phyloP scores from a whole-genome alignment of 768 basidiomycete genomes.

The Naganishia antarctica region DNA sequence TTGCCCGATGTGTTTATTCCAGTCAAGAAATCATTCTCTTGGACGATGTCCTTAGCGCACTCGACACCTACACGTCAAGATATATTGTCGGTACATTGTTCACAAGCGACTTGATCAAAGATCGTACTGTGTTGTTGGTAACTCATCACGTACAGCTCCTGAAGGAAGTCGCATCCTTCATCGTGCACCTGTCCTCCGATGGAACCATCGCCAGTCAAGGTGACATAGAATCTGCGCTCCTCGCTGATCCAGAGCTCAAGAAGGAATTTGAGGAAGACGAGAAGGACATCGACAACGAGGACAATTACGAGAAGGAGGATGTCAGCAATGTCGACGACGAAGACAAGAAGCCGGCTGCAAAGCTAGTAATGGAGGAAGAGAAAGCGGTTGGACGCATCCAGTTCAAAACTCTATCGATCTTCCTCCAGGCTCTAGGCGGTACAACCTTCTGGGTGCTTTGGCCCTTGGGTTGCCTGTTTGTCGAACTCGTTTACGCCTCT shows the following conservation, averaged over 20 bases:
- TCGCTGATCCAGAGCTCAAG: slow-evolving; percentile 55
- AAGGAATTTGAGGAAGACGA: slow-evolving; percentile 55
- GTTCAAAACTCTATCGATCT: slow-evolving; percentile 38
- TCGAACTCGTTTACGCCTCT: slow-evolving; percentile 37
- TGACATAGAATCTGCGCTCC: slow-evolving; percentile 39
- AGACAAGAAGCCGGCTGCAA: slow-evolving; percentile 35
- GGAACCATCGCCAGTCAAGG: slow-evolving; percentile 44
- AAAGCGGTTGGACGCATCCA: slow-evolving; percentile 48
- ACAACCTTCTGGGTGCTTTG: slow-evolving; percentile 47
- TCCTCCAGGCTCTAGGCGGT: slow-evolving; percentile 45
- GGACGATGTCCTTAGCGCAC: slow-evolving; percentile 64
- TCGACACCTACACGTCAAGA: slow-evolving; percentile 59
- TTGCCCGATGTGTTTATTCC: slow-evolving; percentile 61
- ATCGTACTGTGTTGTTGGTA: slow-evolving; percentile 58
- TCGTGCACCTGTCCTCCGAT: slow-evolving; percentile 42
- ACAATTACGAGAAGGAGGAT: slow-evolving; percentile 25
- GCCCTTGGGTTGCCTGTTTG: slow-evolving; percentile 37
- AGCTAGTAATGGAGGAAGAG: slow-evolving; percentile 47
- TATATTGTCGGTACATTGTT: slow-evolving; percentile 57
- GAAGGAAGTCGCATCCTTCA: slow-evolving; percentile 44
- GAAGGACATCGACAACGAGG: slow-evolving; percentile 37
- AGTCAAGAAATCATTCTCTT: slow-evolving; percentile 62
- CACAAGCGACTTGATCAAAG: slow-evolving; percentile 53
- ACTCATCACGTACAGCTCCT: slow-evolving; percentile 49
- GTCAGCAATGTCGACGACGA: slow-evolving; percentile 25